These are phyloP conservation scores for Fusarium chuoi DNA, from an alignment of 2,329 filamentous ascomycete species.

Conservation along the genomic window DNA sequence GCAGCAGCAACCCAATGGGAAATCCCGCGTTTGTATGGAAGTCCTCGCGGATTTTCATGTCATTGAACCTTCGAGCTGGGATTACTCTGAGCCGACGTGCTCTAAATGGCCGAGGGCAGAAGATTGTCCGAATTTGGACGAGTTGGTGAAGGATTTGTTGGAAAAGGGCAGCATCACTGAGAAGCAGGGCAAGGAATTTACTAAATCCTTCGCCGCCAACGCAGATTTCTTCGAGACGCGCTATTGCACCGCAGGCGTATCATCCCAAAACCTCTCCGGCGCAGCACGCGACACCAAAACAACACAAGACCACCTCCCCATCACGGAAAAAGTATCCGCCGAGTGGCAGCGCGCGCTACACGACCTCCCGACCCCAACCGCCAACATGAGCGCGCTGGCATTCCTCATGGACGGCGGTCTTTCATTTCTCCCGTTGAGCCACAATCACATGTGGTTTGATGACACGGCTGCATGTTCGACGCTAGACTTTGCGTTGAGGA, in stretches of 20 bases:
- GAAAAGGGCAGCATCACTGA: constrained; percentile 40
- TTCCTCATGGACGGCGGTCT: constrained; percentile 59
- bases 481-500: constrained; percentile 61
- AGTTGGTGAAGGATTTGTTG: constrained; percentile 24
- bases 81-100: constrained; percentile 52
- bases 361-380: constrained; percentile 36
- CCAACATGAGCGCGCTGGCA: constrained; percentile 52
- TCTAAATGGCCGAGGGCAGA: constrained; percentile 45
- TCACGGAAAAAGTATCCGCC: constrained; percentile 51
- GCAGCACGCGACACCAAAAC: constrained; percentile 54
- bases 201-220: constrained; percentile 45
- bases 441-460: constrained; percentile 55
- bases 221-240: constrained; percentile 49
- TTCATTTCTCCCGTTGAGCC: constrained; percentile 56
- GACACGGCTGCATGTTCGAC: constrained; percentile 57
- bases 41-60: constrained; percentile 59
- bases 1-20: constrained; percentile 52
- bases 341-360: constrained; percentile 53
- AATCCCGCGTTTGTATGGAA: constrained; percentile 53
- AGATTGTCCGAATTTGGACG: constrained; percentile 32
- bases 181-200: constrained; percentile 37
- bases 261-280: constrained; percentile 56
- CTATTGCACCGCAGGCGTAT: constrained; percentile 53
- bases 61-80: constrained; percentile 50
- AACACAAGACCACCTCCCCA: constrained; percentile 42